These are phyloP conservation scores for Fusarium falciforme DNA, from an alignment of 2,329 filamentous ascomycete genomes.

Conservation along the genomic window DNA sequence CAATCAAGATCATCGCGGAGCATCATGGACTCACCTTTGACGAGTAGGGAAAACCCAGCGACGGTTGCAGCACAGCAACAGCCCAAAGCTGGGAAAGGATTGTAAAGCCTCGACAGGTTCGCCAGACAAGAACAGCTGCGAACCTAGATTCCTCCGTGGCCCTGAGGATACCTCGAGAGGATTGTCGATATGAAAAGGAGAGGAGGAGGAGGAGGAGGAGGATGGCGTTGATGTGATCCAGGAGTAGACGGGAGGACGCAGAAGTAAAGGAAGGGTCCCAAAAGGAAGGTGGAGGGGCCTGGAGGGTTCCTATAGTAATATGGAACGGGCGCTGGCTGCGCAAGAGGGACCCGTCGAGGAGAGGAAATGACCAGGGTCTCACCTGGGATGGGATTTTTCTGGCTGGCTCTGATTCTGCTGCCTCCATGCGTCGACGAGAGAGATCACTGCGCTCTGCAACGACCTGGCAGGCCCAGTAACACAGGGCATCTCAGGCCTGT, in stretches of 20 bases:
- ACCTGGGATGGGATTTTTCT: constrained; percentile 30
- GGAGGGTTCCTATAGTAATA: constrained; percentile 42
- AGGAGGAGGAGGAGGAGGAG: constrained; percentile 10
- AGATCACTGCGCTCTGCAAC: constrained; percentile 13
- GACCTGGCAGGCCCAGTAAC: constrained; percentile 18
- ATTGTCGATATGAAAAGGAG: constrained; percentile 29
- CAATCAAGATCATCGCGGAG: constrained; percentile 23
- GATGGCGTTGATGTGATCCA: constrained; percentile 22
- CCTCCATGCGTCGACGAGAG: neutral
- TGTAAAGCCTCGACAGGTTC: constrained; percentile 21
- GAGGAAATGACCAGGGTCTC: constrained; percentile 28
- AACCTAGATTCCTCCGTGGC: constrained; percentile 37
- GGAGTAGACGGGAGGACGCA: constrained; percentile 25
- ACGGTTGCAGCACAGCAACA: constrained; percentile 31
- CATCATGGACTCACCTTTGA: constrained; percentile 38
- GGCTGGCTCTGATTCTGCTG: constrained; percentile 26
- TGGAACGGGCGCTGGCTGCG: constrained; percentile 23
- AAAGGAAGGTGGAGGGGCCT: constrained; percentile 38
- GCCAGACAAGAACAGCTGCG: constrained; percentile 25
- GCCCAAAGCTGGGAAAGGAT: constrained; percentile 22
- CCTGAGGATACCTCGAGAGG: constrained; percentile 31
- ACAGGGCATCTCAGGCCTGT: constrained; percentile 19
- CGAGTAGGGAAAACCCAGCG: constrained; percentile 19
- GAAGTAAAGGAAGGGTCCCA: constrained; percentile 36
- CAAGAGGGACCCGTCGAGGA: constrained; percentile 23